phyloP scores from a whole-genome alignment of 2,329 filamentous ascomycete species.

The Colletotrichum horii region DNA sequence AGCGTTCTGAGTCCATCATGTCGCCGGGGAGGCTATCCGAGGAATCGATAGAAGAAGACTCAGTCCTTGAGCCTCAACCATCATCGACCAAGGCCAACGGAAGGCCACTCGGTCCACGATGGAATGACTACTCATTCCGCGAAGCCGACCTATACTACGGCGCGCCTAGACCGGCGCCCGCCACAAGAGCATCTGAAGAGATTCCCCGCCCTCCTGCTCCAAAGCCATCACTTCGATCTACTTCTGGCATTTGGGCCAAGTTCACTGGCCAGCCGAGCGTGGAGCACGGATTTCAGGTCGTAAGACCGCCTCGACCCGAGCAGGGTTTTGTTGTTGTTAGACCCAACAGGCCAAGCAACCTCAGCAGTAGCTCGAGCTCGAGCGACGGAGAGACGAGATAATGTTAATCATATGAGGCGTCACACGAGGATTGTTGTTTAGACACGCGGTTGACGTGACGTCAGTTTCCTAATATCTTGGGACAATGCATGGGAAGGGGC shows the following conservation, averaged over 20 bases:
- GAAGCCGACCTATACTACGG: constrained; percentile 39
- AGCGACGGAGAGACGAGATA: background rate
- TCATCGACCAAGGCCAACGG: background rate
- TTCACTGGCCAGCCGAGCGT: background rate
- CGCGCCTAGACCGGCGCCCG: background rate
- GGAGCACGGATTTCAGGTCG: constrained; percentile 1
- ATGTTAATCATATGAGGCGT: background rate
- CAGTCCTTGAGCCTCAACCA: background rate
- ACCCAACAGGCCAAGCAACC: background rate
- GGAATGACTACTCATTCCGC: constrained; percentile 39
- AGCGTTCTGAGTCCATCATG: background rate
- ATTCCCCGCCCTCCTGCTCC: background rate
- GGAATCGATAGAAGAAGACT: background rate
- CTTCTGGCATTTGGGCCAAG: constrained; percentile 5
- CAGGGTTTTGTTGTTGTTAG: constrained; percentile 5
- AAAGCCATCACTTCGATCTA: background rate
- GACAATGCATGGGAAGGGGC: background rate
- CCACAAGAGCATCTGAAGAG: background rate
- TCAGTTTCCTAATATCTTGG: background rate
- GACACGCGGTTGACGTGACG: background rate
- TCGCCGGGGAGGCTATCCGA: constrained; percentile 4
- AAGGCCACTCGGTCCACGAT: constrained; percentile 26
- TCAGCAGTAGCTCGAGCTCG: background rate
- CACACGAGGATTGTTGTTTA: background rate
- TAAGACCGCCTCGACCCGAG: background rate